Base-by-base conservation (phyloP, 371 early-diverging fungal species). In the Lichtheimia ramosa region DNA sequence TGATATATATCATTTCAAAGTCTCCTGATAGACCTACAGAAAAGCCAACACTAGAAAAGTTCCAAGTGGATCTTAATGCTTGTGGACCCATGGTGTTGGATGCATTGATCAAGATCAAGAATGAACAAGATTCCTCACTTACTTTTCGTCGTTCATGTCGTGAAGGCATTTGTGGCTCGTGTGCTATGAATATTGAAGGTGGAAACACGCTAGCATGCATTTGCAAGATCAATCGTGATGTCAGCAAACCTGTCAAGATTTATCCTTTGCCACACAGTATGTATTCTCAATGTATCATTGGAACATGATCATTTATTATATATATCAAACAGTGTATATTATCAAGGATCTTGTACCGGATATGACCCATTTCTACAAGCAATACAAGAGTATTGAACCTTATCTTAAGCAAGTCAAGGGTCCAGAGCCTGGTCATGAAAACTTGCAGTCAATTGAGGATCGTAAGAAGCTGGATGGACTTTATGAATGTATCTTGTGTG, bases 111-210 rank as follows among this genome's bases (percentile, higher is more conserved):
- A 95, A 96, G 73, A 96, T 96, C 70, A 97, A 97, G 81, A 96
- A 96, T 76, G 96, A 96, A 71, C 81, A 89, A n/a, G 97, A 96
- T 72, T 86, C 95, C 39, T 93, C 96, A 10, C 81, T 96, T 56
- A 94, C 98, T 24, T 92, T 93, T 85, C 88, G 94, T 63, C 84
- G 92, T 65, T 86, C 85, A 42, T 87, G 88, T 69, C 86, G 88
- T 69, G 83, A 85, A 68, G 86, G 87, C 51, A 96, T 96, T 65
- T 97, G 97, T 75, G 97, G 98, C 48, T 94, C 93, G 49, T 96
- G 98, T 70, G 93, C 98, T 54, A 96, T 97, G 96, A 97, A 97
- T 84, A 95, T 96, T 71, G 86, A 89, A 68, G 98, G 98, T 54
- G 80, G 82, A 21, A 97, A 97, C 83, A 95, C 96, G 12, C 81